Conservation (phyloP, 805 yeast species). For the Candida nitratophila region DNA sequence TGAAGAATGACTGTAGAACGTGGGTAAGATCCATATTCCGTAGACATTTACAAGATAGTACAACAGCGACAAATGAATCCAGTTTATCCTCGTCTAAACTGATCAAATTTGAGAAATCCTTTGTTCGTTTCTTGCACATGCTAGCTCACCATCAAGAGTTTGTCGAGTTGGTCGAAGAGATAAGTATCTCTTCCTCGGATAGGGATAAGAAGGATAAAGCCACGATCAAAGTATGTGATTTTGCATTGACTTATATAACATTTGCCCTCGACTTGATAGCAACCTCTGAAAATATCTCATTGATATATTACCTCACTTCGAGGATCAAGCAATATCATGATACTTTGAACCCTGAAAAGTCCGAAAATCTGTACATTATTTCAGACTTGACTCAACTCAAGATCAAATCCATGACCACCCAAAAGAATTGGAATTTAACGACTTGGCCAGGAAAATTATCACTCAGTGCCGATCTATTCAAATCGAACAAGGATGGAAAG, state of each 20-base stretch:
- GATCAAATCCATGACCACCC: slow-evolving; percentile 49
- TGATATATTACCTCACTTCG: slow-evolving; percentile 69
- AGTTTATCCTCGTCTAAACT: too few species aligned
- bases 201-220: slow-evolving; percentile 4
- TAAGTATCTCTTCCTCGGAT: slow-evolving; percentile 10
- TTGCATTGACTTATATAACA: slow-evolving; percentile 52
- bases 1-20: slow-evolving; percentile 46
- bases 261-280: slow-evolving; percentile 57
- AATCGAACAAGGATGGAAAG: slow-evolving; percentile 47
- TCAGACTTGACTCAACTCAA: slow-evolving; percentile 70
- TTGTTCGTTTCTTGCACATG: slow-evolving; percentile 61
- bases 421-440: slow-evolving; percentile 60
- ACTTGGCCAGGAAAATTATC: slow-evolving; percentile 79
- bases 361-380: slow-evolving; percentile 47
- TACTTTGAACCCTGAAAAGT: slow-evolving; percentile 31
- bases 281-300: slow-evolving; percentile 58
- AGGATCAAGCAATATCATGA: slow-evolving; percentile 76
- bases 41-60: slow-evolving; percentile 14
- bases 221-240: slow-evolving; percentile 34
- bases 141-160: slow-evolving; percentile 73
- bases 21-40: slow-evolving; percentile 65
- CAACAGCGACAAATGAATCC: slow-evolving; percentile 9
- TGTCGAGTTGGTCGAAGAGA: slow-evolving; percentile 28
- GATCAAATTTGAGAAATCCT: slow-evolving; percentile 55
- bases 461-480: slow-evolving; percentile 62